Evolutionary conservation across 805 yeast genomes (phyloP).

Genomic region (Brettanomyces bruxellensis): DNA sequence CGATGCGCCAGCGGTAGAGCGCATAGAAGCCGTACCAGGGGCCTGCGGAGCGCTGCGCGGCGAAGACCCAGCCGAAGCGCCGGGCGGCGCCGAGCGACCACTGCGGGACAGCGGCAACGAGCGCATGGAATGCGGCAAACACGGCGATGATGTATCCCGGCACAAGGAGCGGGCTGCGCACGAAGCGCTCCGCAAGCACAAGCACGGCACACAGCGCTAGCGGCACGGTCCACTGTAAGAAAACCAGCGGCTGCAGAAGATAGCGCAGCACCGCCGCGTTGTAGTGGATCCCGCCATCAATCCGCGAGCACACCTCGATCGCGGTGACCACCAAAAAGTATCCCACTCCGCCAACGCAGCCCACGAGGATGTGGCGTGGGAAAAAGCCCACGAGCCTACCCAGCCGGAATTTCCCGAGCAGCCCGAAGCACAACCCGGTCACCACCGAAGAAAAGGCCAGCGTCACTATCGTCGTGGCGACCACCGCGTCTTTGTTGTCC

Average conservation of each 20-base stretch:
- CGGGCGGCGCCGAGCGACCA: conserved; percentile 58
- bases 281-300: conserved; percentile 67
- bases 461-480: conserved; percentile 82
- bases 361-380: conserved; percentile 92
- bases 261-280: conserved; percentile 44
- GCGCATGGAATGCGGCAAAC: conserved; percentile 57
- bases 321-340: conserved; percentile 87
- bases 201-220: conserved; percentile 51
- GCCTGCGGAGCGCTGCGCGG: conserved; percentile 45
- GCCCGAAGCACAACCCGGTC: conserved; percentile 75
- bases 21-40: conserved; percentile 90
- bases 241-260: conserved; percentile 32
- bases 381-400: conserved; percentile 91
- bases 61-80: conserved; percentile 78
- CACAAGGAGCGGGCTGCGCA: conserved; percentile 60
- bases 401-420: conserved; percentile 67
- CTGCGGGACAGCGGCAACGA: conserved; percentile 56
- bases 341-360: conserved; percentile 98
- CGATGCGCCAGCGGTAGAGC: conserved; percentile 57
- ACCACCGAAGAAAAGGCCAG: conserved; percentile 76
- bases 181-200: conserved; percentile 49
- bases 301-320: conserved; percentile 77
- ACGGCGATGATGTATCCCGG: conserved; percentile 74
- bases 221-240: conserved; percentile 68
- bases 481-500: conserved; percentile 35